A percentile compares a stretch with the other conserved stretches of the same genome.
Evolutionary conservation across 306 rosid genomes (phyloP).

Genomic region (Myrica gale): DNA sequence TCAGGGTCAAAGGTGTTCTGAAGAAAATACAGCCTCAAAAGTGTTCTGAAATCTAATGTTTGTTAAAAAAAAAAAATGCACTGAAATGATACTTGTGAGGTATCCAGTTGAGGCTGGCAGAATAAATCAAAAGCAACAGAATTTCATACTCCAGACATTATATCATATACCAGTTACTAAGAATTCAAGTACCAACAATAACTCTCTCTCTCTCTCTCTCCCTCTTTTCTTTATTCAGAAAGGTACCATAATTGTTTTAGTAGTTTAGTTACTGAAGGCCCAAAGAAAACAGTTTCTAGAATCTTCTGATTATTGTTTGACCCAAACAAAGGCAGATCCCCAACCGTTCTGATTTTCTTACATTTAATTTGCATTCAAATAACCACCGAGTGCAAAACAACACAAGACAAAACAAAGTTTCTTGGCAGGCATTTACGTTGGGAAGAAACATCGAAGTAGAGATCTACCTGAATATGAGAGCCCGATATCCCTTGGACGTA

Average conservation of each 20-base stretch:
- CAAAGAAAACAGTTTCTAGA: background rate
- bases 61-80: background rate
- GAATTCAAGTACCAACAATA: background rate
- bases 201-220: background rate
- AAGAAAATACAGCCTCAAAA: background rate
- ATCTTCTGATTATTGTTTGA: background rate
- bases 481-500: slow-evolving; percentile 71
- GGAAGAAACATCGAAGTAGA: slow-evolving; percentile 3
- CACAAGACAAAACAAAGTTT: background rate
- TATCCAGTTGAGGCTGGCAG: background rate
- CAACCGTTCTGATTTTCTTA: background rate
- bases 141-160: background rate
- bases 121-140: background rate
- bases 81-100: background rate
- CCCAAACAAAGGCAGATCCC: background rate
- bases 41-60: too few species aligned
- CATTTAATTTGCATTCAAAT: background rate
- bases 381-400: background rate
- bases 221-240: too few species aligned
- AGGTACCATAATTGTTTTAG: background rate
- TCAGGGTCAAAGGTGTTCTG: background rate
- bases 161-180: background rate
- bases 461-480: slow-evolving; percentile 81
- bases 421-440: background rate
- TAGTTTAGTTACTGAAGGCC: background rate